Percentiles rank a stretch among this genome's conserved stretches.
Conservation (phyloP, 2,329 filamentous ascomycete genomes). For the Fonsecaea pedrosoi region DNA sequence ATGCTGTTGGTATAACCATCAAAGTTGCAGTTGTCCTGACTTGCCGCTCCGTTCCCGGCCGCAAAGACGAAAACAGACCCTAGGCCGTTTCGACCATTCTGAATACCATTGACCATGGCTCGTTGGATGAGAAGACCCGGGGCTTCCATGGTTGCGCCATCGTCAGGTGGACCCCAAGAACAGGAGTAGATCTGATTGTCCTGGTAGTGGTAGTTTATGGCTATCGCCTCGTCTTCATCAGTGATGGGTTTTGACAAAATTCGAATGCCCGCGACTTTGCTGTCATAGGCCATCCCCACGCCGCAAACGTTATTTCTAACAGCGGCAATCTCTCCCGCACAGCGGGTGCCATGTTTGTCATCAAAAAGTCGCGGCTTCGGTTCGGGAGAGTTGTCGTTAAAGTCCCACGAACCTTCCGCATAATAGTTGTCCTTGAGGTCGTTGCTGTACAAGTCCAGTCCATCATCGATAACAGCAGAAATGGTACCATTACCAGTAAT, state of each 20-base stretch:
- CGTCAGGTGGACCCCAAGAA: slow-evolving; percentile 96
- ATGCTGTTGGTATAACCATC: slow-evolving; percentile 99
- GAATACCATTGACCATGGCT: slow-evolving; percentile 90
- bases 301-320: slow-evolving; percentile 93
- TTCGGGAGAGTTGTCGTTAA: slow-evolving; percentile 82
- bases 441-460: slow-evolving; percentile 91
- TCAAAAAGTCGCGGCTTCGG: slow-evolving; percentile 83
- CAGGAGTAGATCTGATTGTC: slow-evolving; percentile 97
- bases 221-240: slow-evolving; percentile 88
- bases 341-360: slow-evolving; percentile 90
- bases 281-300: slow-evolving; percentile 92
- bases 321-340: slow-evolving; percentile 91
- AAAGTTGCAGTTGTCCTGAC: slow-evolving; percentile 97
- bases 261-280: slow-evolving; percentile 86
- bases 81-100: slow-evolving; percentile 80
- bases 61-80: slow-evolving; percentile 97
- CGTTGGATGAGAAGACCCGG: slow-evolving; percentile 85
- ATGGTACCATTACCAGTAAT: slow-evolving; percentile 88
- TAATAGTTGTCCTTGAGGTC: slow-evolving; percentile 95
- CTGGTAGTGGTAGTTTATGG: slow-evolving; percentile 90
- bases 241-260: slow-evolving; percentile 90
- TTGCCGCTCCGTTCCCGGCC: slow-evolving; percentile 86
- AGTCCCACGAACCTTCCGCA: slow-evolving; percentile 89
- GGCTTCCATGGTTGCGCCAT: slow-evolving; percentile 91
- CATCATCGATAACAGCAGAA: slow-evolving; percentile 94